A percentile compares a stretch with the other conserved stretches of the same genome.
phyloP scores from a whole-genome alignment of 2,329 filamentous ascomycete species.

The Monilinia fructicola region DNA sequence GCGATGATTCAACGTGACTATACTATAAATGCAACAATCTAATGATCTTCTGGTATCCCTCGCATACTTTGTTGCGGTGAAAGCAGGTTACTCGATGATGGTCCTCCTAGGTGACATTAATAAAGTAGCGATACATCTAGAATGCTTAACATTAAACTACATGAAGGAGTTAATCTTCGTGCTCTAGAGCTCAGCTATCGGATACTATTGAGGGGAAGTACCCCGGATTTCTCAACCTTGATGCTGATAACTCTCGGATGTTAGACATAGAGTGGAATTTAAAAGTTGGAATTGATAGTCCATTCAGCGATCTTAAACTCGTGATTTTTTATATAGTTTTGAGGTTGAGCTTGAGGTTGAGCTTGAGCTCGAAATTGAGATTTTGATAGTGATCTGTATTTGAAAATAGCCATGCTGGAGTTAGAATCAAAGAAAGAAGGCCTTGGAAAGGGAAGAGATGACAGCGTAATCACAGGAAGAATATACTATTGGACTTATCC shows the following conservation, averaged over 20 bases:
- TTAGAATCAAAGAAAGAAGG: background rate
- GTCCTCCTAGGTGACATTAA: slow-evolving; percentile 63
- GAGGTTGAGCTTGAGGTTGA: background rate
- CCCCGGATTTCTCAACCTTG: slow-evolving; percentile 11
- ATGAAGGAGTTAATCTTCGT: slow-evolving; percentile 57
- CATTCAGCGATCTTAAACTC: background rate
- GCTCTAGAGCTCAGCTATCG: slow-evolving; percentile 61
- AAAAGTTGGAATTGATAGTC: background rate
- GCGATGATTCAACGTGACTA: slow-evolving; percentile 61
- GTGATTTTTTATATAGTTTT: background rate
- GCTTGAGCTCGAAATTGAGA: too few species aligned
- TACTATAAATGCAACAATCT: slow-evolving; percentile 45
- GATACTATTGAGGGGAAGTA: slow-evolving; percentile 45
- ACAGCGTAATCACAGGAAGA: background rate
- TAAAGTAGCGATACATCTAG: slow-evolving; percentile 58
- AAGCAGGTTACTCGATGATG: slow-evolving; percentile 71
- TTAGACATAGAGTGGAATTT: background rate
- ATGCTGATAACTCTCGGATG: background rate
- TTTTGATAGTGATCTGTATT: too few species aligned
- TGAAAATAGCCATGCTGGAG: background rate
- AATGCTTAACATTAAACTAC: slow-evolving; percentile 59
- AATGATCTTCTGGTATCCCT: slow-evolving; percentile 62
- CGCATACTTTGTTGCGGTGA: slow-evolving; percentile 57
- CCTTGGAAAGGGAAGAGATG: too few species aligned
- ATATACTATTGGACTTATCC: background rate